Base-by-base conservation (phyloP, 805 yeast genomes). In the Myxozyma neotropica region DNA sequence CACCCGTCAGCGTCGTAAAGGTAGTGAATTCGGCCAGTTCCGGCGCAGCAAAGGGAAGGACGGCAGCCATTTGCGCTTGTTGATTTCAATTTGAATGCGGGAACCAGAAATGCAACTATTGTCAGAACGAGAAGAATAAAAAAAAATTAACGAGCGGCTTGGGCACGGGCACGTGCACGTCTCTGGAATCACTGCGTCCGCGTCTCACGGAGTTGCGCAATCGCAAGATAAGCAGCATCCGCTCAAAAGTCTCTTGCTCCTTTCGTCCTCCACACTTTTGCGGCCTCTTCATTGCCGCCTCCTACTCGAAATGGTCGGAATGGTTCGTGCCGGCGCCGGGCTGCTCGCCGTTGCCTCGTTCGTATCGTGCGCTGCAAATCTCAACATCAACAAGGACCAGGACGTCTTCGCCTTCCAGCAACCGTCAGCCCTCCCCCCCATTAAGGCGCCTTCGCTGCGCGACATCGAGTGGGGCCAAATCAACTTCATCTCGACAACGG, bases 401-500 rank as follows among this genome's bases (percentile, higher is more conserved):
- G 44, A 55, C 7, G 42, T 44, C 4, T 26, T 63, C 33, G 35
- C 21, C 19, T 38, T 43, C 27, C 73, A 70, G 47, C 79, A 75
- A 56, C 68, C 71, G 8, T 68, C 69, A 7, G 71, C 78, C 4
- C 68, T 68, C 42, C 59, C 64, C 4, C 78, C 80, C 4, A 68
- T 71, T 13, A 72, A 69, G 39, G 58, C 73, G 44, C 79, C 78
- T 12, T 64, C 69, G 4, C 69, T 81, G 40, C 74, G 94, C 53
- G 81, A 81, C n/a, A 68, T 91, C 31, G 69, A 73, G 10, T 79
- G 91, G 81, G 91, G 92, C 0, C 82, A 85, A 57, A 58, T 94
- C 48, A 93, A 94, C 74, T 89, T 94, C 67, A 69, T 93, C 26
- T 98, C 93, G 69, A 92, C 98, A 0, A 94, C 99, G 0, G 99